Base-by-base conservation (phyloP, 2,329 filamentous ascomycete species). In the Bipolaris oryzae region DNA sequence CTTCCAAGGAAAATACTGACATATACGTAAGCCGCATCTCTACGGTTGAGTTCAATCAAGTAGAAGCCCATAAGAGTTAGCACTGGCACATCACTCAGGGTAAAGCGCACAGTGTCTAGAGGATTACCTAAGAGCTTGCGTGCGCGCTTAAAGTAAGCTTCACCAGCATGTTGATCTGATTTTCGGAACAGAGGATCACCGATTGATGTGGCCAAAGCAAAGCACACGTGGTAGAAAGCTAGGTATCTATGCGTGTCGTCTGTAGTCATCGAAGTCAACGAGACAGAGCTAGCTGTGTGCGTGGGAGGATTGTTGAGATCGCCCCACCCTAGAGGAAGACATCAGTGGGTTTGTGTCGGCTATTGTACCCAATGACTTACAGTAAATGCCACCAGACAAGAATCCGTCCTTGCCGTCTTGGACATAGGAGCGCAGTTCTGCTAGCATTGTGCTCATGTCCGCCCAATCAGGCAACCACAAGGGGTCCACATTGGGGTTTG, bases 41-140 rank as follows among this genome's bases (percentile, higher is more conserved):
- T 61, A 9, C 68, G 61, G 50, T 71, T 71, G n/a, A 70, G 58
- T 38, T 71, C 68, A 16, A 71, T 67, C 15, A 71, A 51, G 46
- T 71, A 70, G 21, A 66, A 65, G 1, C 63, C 66, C 68, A 71
- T 71, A 9, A 71, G 57, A 7, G 64, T 52, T 34, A 71, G 55
- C 15, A 67, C 64, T 7, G 67, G 63, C 0, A 71, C 68, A 20
- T 71, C 68, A 11, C 53, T 58, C 9, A 70, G 44, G 1, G 67
- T 61, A 44, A 68, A 71, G 7, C 62, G 66, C 31, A 68, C 67
- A 15, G 60, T 67, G 34, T 69, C 66, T 13, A 70, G 23, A 4
- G 68, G 68, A 31, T 70, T 70, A 0, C 68, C 68, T 15, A 71
- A 20, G n/a, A 71, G 58, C 20, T 63, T 53, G 18, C 65, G 58